Evolutionary conservation across 1,284 basidiomycete genomes (phyloP).

Genomic region (Mycena sp.): DNA sequence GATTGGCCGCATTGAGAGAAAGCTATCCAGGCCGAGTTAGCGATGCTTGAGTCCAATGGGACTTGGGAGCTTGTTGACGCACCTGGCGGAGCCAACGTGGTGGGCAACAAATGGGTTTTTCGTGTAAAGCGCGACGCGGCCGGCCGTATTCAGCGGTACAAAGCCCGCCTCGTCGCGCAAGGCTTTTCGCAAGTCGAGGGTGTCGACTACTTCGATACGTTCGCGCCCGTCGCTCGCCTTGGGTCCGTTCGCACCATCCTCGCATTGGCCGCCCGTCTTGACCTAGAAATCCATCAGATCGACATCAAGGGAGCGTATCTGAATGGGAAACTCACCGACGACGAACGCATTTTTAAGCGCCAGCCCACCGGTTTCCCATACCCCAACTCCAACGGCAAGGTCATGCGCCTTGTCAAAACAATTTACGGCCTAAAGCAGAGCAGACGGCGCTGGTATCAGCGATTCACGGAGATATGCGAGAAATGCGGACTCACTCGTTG

Average conservation of each 20-base stretch:
- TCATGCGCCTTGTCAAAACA: conserved; percentile 2
- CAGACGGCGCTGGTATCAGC: conserved; percentile 13
- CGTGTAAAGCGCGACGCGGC: neutral
- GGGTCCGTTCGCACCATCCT: too few species aligned
- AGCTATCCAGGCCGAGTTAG: conserved; percentile 44
- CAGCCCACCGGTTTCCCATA: conserved; percentile 16
- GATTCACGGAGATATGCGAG: too few species aligned
- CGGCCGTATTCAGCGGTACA: conserved; percentile 38
- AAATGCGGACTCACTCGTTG: too few species aligned
- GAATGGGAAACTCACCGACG: conserved; percentile 37
- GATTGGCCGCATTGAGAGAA: conserved; percentile 40
- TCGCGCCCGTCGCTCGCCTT: too few species aligned
- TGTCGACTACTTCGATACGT: too few species aligned
- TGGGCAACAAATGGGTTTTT: conserved; percentile 22
- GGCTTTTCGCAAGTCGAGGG: too few species aligned
- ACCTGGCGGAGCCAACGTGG: conserved; percentile 32
- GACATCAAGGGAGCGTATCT: too few species aligned
- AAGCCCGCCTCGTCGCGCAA: too few species aligned
- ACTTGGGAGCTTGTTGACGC: conserved; percentile 32
- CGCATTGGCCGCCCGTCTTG: too few species aligned
- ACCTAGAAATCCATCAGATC: too few species aligned
- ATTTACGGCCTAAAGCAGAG: conserved; percentile 14
- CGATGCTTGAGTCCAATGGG: conserved; percentile 30
- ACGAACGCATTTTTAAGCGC: conserved; percentile 11
- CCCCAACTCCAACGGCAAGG: conserved; percentile 1